These are phyloP conservation scores for Triticum timopheevii DNA, from an alignment of 176 grass and related monocot species.

Conservation along the genomic window DNA sequence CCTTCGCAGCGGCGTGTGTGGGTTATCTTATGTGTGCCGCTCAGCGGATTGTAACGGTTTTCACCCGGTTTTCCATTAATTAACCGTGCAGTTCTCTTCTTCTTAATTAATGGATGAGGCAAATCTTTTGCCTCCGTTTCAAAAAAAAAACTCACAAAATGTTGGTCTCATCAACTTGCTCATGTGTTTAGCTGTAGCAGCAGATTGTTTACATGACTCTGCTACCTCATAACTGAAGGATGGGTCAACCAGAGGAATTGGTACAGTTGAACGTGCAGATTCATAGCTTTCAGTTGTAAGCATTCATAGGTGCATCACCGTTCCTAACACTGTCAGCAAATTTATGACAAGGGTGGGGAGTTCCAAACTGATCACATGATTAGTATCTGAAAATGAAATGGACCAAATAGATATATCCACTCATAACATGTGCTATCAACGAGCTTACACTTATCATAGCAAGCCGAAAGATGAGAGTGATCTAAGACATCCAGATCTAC, in stretches of 20 bases:
- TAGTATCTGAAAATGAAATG: background rate
- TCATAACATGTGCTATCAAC: background rate
- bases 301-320: background rate
- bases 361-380: background rate
- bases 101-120: no score
- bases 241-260: background rate
- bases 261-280: background rate
- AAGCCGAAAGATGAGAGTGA: background rate
- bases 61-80: no score
- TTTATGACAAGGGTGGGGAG: background rate
- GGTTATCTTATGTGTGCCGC: no score
- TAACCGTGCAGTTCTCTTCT: no score
- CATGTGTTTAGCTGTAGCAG: background rate
- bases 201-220: background rate
- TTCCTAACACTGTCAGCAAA: background rate
- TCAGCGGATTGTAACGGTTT: no score
- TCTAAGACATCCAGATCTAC: constrained; percentile 29
- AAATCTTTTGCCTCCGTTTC: no score
- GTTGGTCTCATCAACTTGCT: background rate
- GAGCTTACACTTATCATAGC: background rate
- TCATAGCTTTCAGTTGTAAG: background rate
- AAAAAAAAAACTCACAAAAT: background rate
- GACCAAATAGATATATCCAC: background rate
- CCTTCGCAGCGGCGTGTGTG: no score
- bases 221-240: background rate